Conservation (phyloP, 2,329 filamentous ascomycete genomes). For the Sporothrix inflata region DNA sequence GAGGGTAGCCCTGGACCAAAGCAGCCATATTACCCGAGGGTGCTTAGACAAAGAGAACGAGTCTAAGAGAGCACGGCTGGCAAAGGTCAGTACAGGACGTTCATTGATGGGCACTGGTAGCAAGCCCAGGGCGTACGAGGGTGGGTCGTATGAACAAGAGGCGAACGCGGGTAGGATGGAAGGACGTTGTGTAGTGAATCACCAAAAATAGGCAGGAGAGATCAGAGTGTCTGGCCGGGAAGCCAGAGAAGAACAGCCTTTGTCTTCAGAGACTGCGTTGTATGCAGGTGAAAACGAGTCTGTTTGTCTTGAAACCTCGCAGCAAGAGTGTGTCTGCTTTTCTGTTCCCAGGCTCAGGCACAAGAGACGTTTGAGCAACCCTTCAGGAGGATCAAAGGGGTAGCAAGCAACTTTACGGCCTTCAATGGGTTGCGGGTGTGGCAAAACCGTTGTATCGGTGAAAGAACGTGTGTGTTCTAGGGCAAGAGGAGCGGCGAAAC, state of each 20-base stretch:
- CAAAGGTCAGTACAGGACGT: background rate
- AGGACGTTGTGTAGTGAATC: background rate
- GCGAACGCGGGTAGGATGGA: background rate
- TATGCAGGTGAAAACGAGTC: conserved; percentile 2
- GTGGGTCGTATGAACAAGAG: background rate
- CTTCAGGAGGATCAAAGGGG: background rate
- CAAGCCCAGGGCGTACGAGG: background rate
- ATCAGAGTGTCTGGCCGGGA: background rate
- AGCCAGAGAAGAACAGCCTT: background rate
- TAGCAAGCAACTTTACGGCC: background rate
- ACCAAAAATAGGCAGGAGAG: background rate
- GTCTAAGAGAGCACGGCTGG: background rate
- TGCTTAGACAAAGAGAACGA: background rate
- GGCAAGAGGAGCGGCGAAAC: background rate
- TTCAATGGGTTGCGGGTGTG: background rate
- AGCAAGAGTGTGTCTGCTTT: background rate
- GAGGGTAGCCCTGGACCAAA: conserved; percentile 78
- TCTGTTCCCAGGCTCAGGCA: conserved; percentile 6
- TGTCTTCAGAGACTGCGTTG: background rate
- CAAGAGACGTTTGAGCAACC: conserved; percentile 13
- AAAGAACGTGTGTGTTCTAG: conserved; percentile 15
- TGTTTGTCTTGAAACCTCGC: background rate
- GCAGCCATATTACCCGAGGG: conserved; percentile 69
- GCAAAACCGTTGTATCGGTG: conserved; percentile 14
- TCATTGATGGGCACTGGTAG: background rate